Conservation (phyloP, 2,329 filamentous ascomycete genomes). For the Ceratocystis variospora region DNA sequence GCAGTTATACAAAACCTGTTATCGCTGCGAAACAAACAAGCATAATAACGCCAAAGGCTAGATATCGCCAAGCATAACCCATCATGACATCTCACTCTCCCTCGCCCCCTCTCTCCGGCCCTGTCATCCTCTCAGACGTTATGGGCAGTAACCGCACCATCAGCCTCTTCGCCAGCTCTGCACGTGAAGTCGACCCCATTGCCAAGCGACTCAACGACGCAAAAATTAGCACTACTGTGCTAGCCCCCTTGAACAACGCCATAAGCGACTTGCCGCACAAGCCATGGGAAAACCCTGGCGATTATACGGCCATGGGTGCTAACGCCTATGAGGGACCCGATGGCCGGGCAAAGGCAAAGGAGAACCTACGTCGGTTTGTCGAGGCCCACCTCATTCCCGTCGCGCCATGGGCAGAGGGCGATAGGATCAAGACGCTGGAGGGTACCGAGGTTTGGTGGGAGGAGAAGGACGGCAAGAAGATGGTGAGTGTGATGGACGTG, state of each 20-base stretch:
- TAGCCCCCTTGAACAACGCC: constrained; percentile 74
- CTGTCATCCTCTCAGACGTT: constrained; percentile 64
- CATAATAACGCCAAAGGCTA: background rate
- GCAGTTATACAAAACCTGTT: background rate
- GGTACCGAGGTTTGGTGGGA: constrained; percentile 71
- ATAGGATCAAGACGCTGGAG: constrained; percentile 54
- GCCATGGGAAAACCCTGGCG: constrained; percentile 67
- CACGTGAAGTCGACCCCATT: constrained; percentile 59
- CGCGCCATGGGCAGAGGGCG: constrained; percentile 59
- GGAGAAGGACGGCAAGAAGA: constrained; percentile 49
- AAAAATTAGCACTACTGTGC: constrained; percentile 60
- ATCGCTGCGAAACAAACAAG: background rate
- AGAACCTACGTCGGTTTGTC: constrained; percentile 68
- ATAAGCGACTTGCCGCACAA: constrained; percentile 68
- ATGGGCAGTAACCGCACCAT: constrained; percentile 65
- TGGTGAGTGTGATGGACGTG: constrained; percentile 36
- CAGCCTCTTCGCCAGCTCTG: constrained; percentile 72
- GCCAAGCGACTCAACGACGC: constrained; percentile 54
- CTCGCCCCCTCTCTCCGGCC: background rate
- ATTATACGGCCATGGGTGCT: constrained; percentile 54
- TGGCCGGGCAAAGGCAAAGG: constrained; percentile 61
- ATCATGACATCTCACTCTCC: background rate
- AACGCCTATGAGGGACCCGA: constrained; percentile 62
- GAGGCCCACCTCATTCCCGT: constrained; percentile 66
- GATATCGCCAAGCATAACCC: background rate